These are phyloP conservation scores for Colletotrichum trifolii DNA, from an alignment of 2,329 filamentous ascomycete species.

Conservation along the genomic window DNA sequence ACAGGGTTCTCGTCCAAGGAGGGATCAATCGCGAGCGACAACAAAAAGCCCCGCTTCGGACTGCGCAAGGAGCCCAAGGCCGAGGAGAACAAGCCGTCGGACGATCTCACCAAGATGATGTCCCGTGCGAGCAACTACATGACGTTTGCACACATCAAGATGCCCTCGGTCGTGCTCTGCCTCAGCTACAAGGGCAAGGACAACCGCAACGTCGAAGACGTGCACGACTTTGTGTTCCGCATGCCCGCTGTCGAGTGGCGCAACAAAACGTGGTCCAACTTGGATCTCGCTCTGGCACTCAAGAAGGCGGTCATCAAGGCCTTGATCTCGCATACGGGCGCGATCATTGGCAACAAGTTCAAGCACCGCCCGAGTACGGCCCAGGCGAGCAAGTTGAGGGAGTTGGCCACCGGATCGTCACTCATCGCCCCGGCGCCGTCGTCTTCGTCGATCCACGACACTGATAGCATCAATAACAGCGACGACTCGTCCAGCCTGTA, in stretches of 20 bases:
- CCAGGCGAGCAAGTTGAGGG: slow-evolving; percentile 81
- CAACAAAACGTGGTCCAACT: slow-evolving; percentile 99
- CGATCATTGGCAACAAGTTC: slow-evolving; percentile 98
- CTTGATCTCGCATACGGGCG: slow-evolving; percentile 92
- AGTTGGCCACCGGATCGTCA: slow-evolving; percentile 83
- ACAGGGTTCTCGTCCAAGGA: slow-evolving; percentile 59
- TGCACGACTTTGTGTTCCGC: slow-evolving; percentile 97
- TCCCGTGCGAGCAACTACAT: slow-evolving; percentile 94
- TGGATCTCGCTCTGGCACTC: slow-evolving; percentile 90
- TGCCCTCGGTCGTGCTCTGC: slow-evolving; percentile 94
- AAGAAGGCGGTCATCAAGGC: slow-evolving; percentile 96
- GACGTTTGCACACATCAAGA: slow-evolving; percentile 95
- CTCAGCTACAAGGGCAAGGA: slow-evolving; percentile 97
- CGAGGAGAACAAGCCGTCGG: slow-evolving; percentile 74
- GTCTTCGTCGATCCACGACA: slow-evolving; percentile 52
- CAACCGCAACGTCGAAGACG: slow-evolving; percentile 94
- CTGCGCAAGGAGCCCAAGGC: slow-evolving; percentile 60
- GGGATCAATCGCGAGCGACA: slow-evolving; percentile 51
- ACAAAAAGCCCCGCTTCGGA: slow-evolving; percentile 66
- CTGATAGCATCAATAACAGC: slow-evolving; percentile 60
- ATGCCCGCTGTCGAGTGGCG: slow-evolving; percentile 94
- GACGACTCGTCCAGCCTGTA: slow-evolving; percentile 68
- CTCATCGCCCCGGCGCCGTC: slow-evolving; percentile 62
- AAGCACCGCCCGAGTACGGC: slow-evolving; percentile 85
- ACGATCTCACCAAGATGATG: slow-evolving; percentile 98